Percentiles rank a stretch among this genome's conserved stretches.
Conservation (phyloP, 306 rosid species). For the Fragaria ananassa region DNA sequence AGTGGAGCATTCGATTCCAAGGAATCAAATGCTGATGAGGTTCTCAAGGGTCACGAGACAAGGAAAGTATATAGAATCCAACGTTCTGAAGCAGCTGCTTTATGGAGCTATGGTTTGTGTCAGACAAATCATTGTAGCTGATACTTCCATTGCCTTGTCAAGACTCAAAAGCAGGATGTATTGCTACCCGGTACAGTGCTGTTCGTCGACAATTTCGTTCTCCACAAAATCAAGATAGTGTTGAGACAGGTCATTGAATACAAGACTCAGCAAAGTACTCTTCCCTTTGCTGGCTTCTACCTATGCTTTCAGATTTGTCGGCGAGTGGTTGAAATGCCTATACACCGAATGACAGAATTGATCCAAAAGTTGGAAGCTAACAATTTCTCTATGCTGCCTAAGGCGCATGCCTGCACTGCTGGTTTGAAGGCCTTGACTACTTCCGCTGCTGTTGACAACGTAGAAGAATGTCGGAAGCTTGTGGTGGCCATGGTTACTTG, state of each 20-base stretch:
- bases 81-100: conserved; percentile 75
- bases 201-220: conserved; percentile 85
- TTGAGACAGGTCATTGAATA: conserved; percentile 89
- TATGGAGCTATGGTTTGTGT: conserved; percentile 90
- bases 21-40: conserved; percentile 94
- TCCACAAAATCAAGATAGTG: conserved; percentile 37
- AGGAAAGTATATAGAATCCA: conserved; percentile 72
- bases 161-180: conserved; percentile 65
- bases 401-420: conserved; percentile 95
- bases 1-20: conserved; percentile 82
- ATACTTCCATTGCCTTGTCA: conserved; percentile 82
- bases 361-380: conserved; percentile 61
- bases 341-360: conserved; percentile 50
- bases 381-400: conserved; percentile 78
- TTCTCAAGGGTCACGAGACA: conserved; percentile 83
- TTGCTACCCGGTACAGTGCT: conserved; percentile 89
- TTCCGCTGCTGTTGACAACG: conserved; percentile 72
- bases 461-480: conserved; percentile 83
- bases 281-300: conserved; percentile 94
- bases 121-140: conserved; percentile 68
- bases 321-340: conserved; percentile 86
- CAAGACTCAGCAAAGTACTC: conserved; percentile 86
- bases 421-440: conserved; percentile 95
- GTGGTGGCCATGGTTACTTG: conserved; percentile 98
- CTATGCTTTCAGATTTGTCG: conserved; percentile 89